These are phyloP conservation scores for Apostasia shenzhenica DNA, from an alignment of 106 monocot genomes.

Conservation along the genomic window DNA sequence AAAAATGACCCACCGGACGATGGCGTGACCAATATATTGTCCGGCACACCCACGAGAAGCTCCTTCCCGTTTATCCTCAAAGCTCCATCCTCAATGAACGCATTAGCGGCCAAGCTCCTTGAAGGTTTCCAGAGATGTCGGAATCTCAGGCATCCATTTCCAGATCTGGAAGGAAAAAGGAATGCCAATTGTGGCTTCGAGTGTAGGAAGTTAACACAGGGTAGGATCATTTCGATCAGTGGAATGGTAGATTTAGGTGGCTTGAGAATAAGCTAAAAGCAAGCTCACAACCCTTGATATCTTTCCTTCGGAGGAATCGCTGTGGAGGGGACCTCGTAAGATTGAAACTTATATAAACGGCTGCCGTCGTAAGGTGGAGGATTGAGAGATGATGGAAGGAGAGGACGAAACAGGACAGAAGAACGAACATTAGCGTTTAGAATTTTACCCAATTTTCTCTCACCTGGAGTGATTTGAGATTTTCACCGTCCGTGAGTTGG, in stretches of 20 bases:
- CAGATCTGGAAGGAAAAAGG: constrained; percentile 4
- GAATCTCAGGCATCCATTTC: constrained; percentile 1
- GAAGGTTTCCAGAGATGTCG: constrained; percentile 15
- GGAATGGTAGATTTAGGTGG: neutral
- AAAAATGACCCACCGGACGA: constrained; percentile 7
- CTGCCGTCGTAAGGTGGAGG: too few species aligned
- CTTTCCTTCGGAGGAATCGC: neutral
- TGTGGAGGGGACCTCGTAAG: neutral
- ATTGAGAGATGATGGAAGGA: too few species aligned
- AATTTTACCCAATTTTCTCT: too few species aligned
- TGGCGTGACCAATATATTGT: constrained; percentile 23
- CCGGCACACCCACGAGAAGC: constrained; percentile 22
- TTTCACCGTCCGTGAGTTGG: too few species aligned
- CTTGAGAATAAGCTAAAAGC: neutral
- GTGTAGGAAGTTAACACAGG: constrained; percentile 3
- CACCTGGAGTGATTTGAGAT: too few species aligned
- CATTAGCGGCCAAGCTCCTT: constrained; percentile 15
- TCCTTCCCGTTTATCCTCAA: constrained; percentile 34
- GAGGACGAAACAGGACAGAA: too few species aligned
- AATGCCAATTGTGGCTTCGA: constrained; percentile 1
- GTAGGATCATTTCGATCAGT: constrained; percentile 8
- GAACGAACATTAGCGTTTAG: too few species aligned
- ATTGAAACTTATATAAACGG: neutral
- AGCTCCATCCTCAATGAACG: constrained; percentile 16
- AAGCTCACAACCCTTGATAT: too few species aligned